A percentile compares a stretch with the other conserved stretches of the same genome.
Conservation (phyloP, 2,329 filamentous ascomycete species). For the Septoria petroselini region DNA sequence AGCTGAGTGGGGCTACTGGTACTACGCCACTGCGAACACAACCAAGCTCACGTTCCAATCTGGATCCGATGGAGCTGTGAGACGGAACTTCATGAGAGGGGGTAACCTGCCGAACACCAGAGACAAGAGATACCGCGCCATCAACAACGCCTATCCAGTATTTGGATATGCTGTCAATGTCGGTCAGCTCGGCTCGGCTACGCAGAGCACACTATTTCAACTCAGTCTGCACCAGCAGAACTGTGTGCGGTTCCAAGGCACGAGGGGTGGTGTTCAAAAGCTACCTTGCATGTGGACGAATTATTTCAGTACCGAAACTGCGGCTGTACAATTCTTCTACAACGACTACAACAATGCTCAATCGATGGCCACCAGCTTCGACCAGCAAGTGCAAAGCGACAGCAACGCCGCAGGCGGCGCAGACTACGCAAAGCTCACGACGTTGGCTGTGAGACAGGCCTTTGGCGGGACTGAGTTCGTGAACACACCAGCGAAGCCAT, state of each 20-base stretch:
- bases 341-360: constrained; percentile 45
- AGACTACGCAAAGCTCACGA: constrained; percentile 50
- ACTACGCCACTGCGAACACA: constrained; percentile 49
- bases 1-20: constrained; percentile 54
- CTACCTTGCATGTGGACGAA: constrained; percentile 52
- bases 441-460: constrained; percentile 51
- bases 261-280: constrained; percentile 34
- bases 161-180: constrained; percentile 54
- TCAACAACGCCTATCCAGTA: constrained; percentile 50
- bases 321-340: constrained; percentile 51
- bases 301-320: constrained; percentile 48
- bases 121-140: constrained; percentile 49
- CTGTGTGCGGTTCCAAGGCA: constrained; percentile 50
- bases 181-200: constrained; percentile 42
- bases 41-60: constrained; percentile 48
- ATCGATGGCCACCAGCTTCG: constrained; percentile 41
- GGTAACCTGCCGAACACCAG: constrained; percentile 46
- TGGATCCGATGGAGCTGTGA: constrained; percentile 47
- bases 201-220: constrained; percentile 47
- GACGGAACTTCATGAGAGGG: constrained; percentile 45
- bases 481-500: constrained; percentile 47
- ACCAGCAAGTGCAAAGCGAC: constrained; percentile 45
- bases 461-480: constrained; percentile 52
- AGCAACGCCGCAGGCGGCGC: constrained; percentile 48
- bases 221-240: constrained; percentile 51